Conservation (phyloP, 2,329 filamentous ascomycete species). For the Davidsoniella eucalypti region DNA sequence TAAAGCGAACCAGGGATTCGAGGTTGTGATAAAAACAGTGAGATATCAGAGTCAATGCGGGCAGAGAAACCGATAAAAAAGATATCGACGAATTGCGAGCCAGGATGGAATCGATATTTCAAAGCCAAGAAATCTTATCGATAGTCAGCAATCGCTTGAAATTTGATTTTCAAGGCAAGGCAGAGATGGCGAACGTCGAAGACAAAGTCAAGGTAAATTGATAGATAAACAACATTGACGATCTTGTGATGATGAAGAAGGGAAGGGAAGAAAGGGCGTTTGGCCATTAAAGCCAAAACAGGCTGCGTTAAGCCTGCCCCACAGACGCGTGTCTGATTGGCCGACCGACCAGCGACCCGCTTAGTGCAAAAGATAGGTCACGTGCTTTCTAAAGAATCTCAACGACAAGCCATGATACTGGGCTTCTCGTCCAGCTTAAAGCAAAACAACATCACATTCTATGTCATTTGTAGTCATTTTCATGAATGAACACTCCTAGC, state of each 20-base stretch:
- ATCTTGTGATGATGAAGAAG: neutral
- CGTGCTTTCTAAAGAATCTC: neutral
- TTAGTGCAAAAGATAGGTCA: neutral
- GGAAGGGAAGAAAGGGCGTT: neutral
- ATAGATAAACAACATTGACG: too few species aligned
- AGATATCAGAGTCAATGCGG: neutral
- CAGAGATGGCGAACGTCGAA: neutral
- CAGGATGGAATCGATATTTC: neutral
- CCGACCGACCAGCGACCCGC: neutral
- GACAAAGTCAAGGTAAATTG: too few species aligned
- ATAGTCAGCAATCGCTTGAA: neutral
- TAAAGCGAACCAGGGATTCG: neutral
- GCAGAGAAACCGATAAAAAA: neutral
- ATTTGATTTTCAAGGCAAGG: neutral
- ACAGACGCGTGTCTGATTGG: constrained; percentile 5
- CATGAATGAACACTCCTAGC: neutral
- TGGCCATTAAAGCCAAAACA: too few species aligned
- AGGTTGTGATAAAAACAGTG: neutral
- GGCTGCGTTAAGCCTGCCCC: neutral
- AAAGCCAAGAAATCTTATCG: neutral
- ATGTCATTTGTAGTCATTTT: neutral
- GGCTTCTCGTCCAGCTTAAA: neutral
- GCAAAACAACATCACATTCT: neutral
- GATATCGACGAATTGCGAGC: neutral
- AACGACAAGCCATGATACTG: neutral